Evolutionary conservation across 2,329 filamentous ascomycete genomes (phyloP), one percentile per base, ranked within the genome.

Genomic region (Aureobasidium sp.): DNA sequence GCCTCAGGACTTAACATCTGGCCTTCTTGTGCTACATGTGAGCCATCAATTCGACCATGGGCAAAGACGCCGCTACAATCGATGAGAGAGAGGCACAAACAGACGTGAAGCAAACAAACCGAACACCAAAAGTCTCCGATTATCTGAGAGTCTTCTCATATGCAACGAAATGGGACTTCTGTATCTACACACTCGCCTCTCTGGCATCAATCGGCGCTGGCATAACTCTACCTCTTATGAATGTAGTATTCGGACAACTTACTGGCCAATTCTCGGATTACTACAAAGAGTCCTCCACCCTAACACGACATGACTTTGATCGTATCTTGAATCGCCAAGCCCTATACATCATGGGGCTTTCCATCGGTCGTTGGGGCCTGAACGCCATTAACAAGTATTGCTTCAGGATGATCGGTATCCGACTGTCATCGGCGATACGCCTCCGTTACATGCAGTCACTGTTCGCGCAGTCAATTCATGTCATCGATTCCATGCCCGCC

Each of bases 361-460:
- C 83, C 27, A 82, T 87, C 62, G 85, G 80, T 34, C 81, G 82
- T 62, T 86, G 89, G 66, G 76, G 79, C 42, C 74, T 83, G 61
- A 86, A 89, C 65, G 90, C 88, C 71, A 72, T 79, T 61, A 83
- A 89, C 68, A 78, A 85, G 36, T 75, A 82, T 10, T 86, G 81
- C 65, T 89, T 85, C 85, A 84, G 78, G 63, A 75, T 88, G 66
- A 79, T 81, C 63, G 85, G 85, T 60, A 84, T 85, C 63, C 81
- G 86, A 5, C 76, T 89, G 7, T 82, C 84, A 49, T 82, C 84
- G 65, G 79, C 86, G 27, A 74, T 89, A 52, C 81, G 86, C 50
- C 81, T 85, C 65, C 76, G 74, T 44, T 88, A 88, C 66, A 77
- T 88, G 42, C 74, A 77, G 30, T 79, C 78, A n/a, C 71, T 88